These are phyloP conservation scores for Ophiostoma sp. DNA, from an alignment of 2,329 filamentous ascomycete genomes.

Conservation along the genomic window DNA sequence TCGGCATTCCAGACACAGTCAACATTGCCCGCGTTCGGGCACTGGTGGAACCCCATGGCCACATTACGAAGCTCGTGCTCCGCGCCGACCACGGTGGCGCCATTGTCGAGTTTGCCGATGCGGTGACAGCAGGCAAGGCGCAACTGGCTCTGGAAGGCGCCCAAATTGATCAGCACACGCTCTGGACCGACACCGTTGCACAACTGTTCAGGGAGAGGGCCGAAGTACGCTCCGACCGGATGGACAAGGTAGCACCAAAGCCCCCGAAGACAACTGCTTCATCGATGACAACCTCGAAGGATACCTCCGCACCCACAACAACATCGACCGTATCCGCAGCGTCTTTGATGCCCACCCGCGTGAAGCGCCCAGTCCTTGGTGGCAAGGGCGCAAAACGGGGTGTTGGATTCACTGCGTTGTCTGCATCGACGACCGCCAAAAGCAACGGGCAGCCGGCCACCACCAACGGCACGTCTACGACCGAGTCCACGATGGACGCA, in stretches of 20 bases:
- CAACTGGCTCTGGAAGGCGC: slow-evolving; percentile 58
- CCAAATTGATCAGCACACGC: slow-evolving; percentile 51
- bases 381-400: slow-evolving; percentile 45
- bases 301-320: slow-evolving; percentile 30
- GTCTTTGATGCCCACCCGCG: slow-evolving; percentile 46
- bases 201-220: slow-evolving; percentile 56
- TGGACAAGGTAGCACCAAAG: slow-evolving; percentile 39
- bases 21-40: slow-evolving; percentile 80
- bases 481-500: slow-evolving; percentile 29
- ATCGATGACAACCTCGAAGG: slow-evolving; percentile 32
- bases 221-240: slow-evolving; percentile 46
- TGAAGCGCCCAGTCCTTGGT: slow-evolving; percentile 48
- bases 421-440: slow-evolving; percentile 29
- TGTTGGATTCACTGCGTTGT: slow-evolving; percentile 42
- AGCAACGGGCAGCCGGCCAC: slow-evolving; percentile 29
- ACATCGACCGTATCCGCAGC: slow-evolving; percentile 26
- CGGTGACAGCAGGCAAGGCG: slow-evolving; percentile 70
- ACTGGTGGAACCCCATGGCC: slow-evolving; percentile 66
- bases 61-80: slow-evolving; percentile 73
- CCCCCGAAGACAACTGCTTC: slow-evolving; percentile 36
- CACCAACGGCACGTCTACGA: slow-evolving; percentile 24
- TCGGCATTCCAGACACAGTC: slow-evolving; percentile 88
- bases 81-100: slow-evolving; percentile 82
- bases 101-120: slow-evolving; percentile 76
- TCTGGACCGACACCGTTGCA: slow-evolving; percentile 56